Conservation (phyloP, 805 yeast genomes). For the Clavispora asparagi region DNA sequence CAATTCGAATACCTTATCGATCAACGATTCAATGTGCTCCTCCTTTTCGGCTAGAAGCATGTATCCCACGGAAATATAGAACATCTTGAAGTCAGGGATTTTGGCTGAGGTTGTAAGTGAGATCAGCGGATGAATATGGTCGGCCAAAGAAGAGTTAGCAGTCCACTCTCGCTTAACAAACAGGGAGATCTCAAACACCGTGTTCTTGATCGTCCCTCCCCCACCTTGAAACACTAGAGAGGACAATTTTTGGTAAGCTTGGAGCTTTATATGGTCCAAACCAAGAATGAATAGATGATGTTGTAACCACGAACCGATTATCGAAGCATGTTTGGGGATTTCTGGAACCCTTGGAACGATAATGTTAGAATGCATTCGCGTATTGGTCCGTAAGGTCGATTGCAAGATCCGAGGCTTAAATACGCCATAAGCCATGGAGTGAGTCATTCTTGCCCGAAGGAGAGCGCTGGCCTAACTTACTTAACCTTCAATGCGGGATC, state of each 20-base stretch:
- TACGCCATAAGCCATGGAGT: background rate
- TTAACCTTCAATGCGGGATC: no score
- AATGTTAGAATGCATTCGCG: background rate
- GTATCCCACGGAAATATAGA: conserved; percentile 24
- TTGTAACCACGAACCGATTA: conserved; percentile 22
- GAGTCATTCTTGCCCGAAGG: background rate
- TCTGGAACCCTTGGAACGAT: background rate
- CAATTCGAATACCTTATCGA: conserved; percentile 27
- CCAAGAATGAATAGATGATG: conserved; percentile 33
- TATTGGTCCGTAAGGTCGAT: background rate
- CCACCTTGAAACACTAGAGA: conserved; percentile 23
- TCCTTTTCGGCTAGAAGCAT: conserved; percentile 19
- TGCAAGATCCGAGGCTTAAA: background rate
- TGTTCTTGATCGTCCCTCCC: conserved; percentile 28
- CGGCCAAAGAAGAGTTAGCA: conserved; percentile 7
- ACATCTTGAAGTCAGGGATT: conserved; percentile 16
- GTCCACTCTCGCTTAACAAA: conserved; percentile 27
- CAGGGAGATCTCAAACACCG: conserved; percentile 29
- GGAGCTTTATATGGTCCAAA: conserved; percentile 27
- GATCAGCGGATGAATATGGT: conserved; percentile 1
- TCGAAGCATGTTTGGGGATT: background rate
- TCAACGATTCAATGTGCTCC: conserved; percentile 18
- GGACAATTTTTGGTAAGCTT: conserved; percentile 28
- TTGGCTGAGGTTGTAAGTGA: background rate
- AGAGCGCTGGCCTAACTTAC: no score